Base-by-base conservation (phyloP, 768 basidiomycete species). In the Pisolithus tinctorius region DNA sequence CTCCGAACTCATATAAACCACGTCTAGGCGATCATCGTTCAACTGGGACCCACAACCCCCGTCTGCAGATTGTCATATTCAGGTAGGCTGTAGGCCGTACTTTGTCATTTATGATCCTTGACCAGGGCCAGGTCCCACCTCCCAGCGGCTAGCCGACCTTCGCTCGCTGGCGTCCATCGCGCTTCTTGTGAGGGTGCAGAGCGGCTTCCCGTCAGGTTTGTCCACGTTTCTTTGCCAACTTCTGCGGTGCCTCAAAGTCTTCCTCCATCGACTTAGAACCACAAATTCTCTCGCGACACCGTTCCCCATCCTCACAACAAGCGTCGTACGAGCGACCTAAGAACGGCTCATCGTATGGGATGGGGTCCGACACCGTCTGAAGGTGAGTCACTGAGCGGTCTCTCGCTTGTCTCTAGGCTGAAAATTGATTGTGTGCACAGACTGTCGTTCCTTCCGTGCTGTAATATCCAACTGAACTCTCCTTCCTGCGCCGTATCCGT, bases 291-390 rank as follows among this genome's bases (percentile, higher is more conserved):
- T 60, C 68, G 72, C 63, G 83, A 84, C 76, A 71, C 72, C 74
- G 64, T 76, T 81, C 73, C 63, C 63, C 82, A 79, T 74, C 82
- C 80, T 75, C 71, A 54, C 81, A 84, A 82, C 70, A 84, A 80
- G 77, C 81, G 78, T 80, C 74, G 81, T 79, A 82, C 82, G 81
- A 80, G 76, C 77, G 77, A 71, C 75, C 82, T 76, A 82, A 82
- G 83, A 71, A 79, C 75, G 82, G 82, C 75, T 81, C 67, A 69
- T 74, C 71, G 80, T 74, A 73, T 82, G 76, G 74, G 68, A 84
- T 82, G 80, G 67, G 70, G 70, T 61, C 54, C 50, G 8, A 34
- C 55, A 45, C 46, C 54, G 54, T 43, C 4, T 56, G 53, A 50
- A 50, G 40, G 54, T 49, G 58, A 54, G 56, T 58, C 50, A 50